phyloP scores from a whole-genome alignment of 176 grass and related monocot species.

The Paspalum vaginatum region DNA sequence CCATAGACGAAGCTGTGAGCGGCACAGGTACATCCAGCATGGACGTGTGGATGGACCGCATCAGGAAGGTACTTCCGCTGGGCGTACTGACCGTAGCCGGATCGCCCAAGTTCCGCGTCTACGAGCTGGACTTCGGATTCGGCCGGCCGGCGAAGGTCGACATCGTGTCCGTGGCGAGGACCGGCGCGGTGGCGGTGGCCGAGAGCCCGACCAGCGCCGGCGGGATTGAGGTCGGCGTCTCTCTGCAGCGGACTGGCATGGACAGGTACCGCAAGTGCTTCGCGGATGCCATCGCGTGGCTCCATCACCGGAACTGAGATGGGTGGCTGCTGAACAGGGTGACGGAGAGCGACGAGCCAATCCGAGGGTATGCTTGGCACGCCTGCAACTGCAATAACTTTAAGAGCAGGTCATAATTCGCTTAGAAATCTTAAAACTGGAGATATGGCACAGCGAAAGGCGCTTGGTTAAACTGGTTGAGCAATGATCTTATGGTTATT shows the following conservation, averaged over 20 bases:
- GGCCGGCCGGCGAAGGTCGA: constrained; percentile 66
- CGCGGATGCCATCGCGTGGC: constrained; percentile 14
- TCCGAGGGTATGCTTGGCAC: too few relatives aligned
- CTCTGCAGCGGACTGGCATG: constrained; percentile 47
- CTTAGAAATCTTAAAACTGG: too few relatives aligned
- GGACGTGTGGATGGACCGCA: neutral
- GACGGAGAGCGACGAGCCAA: neutral
- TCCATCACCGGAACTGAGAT: neutral
- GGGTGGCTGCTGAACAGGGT: neutral
- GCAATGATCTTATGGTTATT: too few relatives aligned
- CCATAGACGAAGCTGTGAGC: constrained; percentile 26
- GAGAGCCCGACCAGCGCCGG: constrained; percentile 32
- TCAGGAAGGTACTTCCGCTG: neutral
- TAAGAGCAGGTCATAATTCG: too few relatives aligned
- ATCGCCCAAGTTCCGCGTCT: constrained; percentile 62
- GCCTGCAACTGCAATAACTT: too few relatives aligned
- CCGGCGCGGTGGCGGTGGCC: constrained; percentile 49
- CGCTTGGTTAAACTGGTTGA: too few relatives aligned
- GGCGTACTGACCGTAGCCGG: constrained; percentile 37
- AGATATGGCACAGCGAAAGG: too few relatives aligned
- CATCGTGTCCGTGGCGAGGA: constrained; percentile 49
- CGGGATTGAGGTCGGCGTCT: constrained; percentile 60
- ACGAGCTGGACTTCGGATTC: constrained; percentile 65
- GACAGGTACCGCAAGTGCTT: constrained; percentile 44
- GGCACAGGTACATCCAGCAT: neutral